A percentile compares a stretch with the other conserved stretches of the same genome.
Evolutionary conservation across 169 alveolate genomes (phyloP).

Genomic region (Theileria luwenshuni): DNA sequence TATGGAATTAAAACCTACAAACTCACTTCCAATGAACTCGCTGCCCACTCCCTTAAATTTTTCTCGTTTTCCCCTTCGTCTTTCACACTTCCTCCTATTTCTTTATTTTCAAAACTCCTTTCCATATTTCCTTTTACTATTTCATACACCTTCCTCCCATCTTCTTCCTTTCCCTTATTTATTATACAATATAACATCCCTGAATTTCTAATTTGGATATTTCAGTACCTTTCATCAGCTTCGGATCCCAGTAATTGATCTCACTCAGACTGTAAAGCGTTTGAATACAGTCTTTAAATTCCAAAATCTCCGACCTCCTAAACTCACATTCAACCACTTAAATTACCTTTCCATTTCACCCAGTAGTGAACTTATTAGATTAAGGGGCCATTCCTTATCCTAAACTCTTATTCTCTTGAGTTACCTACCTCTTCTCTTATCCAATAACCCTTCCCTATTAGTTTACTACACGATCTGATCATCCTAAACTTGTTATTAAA

Average conservation of each 20-base stretch:
- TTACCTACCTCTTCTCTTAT: background rate
- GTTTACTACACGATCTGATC: conserved; percentile 21
- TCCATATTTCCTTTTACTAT: background rate
- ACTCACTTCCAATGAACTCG: background rate
- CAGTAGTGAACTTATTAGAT: conserved; percentile 8
- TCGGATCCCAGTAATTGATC: conserved; percentile 26
- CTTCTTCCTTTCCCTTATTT: conserved; percentile 7
- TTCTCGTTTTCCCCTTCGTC: background rate
- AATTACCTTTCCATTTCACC: conserved; percentile 21
- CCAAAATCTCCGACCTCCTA: conserved; percentile 31
- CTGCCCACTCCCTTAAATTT: background rate
- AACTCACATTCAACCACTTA: background rate
- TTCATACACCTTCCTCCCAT: conserved; percentile 1
- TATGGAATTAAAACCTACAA: background rate
- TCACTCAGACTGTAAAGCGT: conserved; percentile 1
- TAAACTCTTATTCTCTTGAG: background rate
- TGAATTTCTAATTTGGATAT: background rate
- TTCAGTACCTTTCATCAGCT: conserved; percentile 9
- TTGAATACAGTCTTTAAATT: conserved; percentile 1
- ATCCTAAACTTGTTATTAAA: background rate
- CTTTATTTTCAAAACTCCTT: background rate
- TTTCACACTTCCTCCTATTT: background rate
- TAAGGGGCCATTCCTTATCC: background rate
- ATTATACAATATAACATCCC: conserved; percentile 17
- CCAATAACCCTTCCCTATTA: background rate